Evolutionary conservation across 257 asterid species (phyloP).

Genomic region (Forsythia suspensa): DNA sequence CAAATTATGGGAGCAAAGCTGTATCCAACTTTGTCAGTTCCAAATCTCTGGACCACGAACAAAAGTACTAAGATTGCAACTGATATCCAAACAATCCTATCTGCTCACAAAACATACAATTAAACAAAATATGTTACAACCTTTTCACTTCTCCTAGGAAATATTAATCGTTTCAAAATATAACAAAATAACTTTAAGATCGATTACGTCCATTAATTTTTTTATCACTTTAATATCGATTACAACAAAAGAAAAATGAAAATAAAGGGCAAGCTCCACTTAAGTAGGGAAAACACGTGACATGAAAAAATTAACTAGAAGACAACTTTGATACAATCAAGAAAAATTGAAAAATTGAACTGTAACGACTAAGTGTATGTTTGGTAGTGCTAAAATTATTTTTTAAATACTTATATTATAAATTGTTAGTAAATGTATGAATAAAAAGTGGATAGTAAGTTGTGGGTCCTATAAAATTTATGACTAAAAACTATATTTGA

Average conservation of each 20-base stretch:
- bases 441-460: too few species aligned
- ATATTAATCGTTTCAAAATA: too few species aligned
- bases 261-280: not conserved
- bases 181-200: too few species aligned
- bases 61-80: not conserved
- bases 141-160: not conserved
- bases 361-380: not conserved
- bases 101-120: not conserved
- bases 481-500: too few species aligned
- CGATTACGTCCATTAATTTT: not conserved
- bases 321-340: not conserved
- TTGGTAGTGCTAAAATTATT: too few species aligned
- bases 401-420: too few species aligned
- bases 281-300: not conserved
- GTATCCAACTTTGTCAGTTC: not conserved
- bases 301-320: not conserved
- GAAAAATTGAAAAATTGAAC: too few species aligned
- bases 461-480: too few species aligned
- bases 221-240: not conserved
- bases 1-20: slow-evolving; percentile 36
- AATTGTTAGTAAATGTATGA: too few species aligned
- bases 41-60: not conserved
- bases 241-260: too few species aligned
- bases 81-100: not conserved
- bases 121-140: not conserved